A percentile compares a stretch with the other conserved stretches of the same genome.
These are phyloP conservation scores for Fusarium sp. DNA, from an alignment of 2,329 filamentous ascomycete genomes.

Conservation along the genomic window DNA sequence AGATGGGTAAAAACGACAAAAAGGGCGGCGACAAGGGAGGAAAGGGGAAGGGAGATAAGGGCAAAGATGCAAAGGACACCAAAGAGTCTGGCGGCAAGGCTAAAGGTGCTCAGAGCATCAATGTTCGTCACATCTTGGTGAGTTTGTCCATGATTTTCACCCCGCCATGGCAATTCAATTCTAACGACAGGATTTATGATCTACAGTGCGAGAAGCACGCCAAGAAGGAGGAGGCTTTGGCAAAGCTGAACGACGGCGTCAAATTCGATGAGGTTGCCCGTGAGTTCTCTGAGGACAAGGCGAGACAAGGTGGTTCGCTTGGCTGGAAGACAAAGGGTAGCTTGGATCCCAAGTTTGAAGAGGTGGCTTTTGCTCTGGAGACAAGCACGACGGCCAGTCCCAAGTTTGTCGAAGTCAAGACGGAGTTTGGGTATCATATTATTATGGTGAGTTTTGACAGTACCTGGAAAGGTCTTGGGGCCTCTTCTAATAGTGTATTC, in stretches of 20 bases:
- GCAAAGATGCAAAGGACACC: slow-evolving; percentile 44
- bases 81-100: slow-evolving; percentile 56
- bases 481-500: slow-evolving; percentile 10
- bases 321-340: slow-evolving; percentile 80
- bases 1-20: slow-evolving; percentile 59
- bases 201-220: slow-evolving; percentile 77
- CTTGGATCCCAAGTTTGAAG: slow-evolving; percentile 77
- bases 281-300: slow-evolving; percentile 83
- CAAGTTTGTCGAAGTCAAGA: slow-evolving; percentile 78
- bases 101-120: slow-evolving; percentile 75
- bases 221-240: slow-evolving; percentile 82
- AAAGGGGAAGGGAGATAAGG: slow-evolving; percentile 43
- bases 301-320: slow-evolving; percentile 75
- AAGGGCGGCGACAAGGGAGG: slow-evolving; percentile 57
- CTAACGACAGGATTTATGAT: slow-evolving; percentile 19
- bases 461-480: neutral
- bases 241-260: slow-evolving; percentile 73
- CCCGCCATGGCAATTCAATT: slow-evolving; percentile 5
- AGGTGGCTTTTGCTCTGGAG: slow-evolving; percentile 77
- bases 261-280: slow-evolving; percentile 83
- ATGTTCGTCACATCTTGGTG: slow-evolving; percentile 79
- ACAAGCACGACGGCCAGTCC: slow-evolving; percentile 74
- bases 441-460: slow-evolving; percentile 72
- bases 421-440: slow-evolving; percentile 82
- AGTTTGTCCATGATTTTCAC: slow-evolving; percentile 13